phyloP scores from a whole-genome alignment of 129 eudicot genomes.

The Artemisia argyi region DNA sequence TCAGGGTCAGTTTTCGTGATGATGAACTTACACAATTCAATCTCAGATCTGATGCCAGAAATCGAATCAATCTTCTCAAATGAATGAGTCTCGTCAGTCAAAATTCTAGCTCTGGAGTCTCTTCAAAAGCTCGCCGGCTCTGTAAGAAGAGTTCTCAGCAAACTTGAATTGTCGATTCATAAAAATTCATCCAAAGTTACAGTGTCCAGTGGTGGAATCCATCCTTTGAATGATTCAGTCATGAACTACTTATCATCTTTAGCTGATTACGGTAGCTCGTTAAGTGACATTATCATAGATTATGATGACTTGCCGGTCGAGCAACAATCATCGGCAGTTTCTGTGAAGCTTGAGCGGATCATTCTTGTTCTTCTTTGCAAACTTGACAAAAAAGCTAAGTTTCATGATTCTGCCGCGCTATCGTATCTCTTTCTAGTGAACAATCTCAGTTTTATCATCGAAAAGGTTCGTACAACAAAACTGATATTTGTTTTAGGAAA shows the following conservation, averaged over 20 bases:
- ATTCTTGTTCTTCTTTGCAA: slow-evolving; percentile 54
- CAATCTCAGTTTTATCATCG: slow-evolving; percentile 60
- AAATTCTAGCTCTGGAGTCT: slow-evolving; percentile 44
- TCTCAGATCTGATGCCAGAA: slow-evolving; percentile 48
- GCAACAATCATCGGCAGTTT: slow-evolving; percentile 28
- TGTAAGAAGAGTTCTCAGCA: slow-evolving; percentile 24
- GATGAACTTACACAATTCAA: slow-evolving; percentile 54
- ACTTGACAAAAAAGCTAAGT: slow-evolving; percentile 52
- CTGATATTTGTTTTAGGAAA: slow-evolving; percentile 59
- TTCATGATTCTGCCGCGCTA: slow-evolving; percentile 46
- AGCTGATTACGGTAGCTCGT: slow-evolving; percentile 37
- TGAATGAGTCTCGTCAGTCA: slow-evolving; percentile 36
- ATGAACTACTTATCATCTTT: slow-evolving; percentile 44
- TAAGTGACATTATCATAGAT: slow-evolving; percentile 33
- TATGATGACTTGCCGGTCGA: slow-evolving; percentile 29
- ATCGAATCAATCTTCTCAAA: slow-evolving; percentile 58
- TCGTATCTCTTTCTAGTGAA: slow-evolving; percentile 61
- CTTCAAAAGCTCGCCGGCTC: slow-evolving; percentile 42
- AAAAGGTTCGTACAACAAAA: slow-evolving; percentile 52
- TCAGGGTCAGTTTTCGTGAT: slow-evolving; percentile 46
- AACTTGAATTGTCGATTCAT: slow-evolving; percentile 42
- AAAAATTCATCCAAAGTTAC: slow-evolving; percentile 42
- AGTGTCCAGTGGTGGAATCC: slow-evolving; percentile 50
- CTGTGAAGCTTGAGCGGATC: slow-evolving; percentile 48
- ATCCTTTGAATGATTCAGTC: slow-evolving; percentile 34